Evolutionary conservation across 2,329 filamentous ascomycete species (phyloP).

Genomic region (Botrytis tulipae): DNA sequence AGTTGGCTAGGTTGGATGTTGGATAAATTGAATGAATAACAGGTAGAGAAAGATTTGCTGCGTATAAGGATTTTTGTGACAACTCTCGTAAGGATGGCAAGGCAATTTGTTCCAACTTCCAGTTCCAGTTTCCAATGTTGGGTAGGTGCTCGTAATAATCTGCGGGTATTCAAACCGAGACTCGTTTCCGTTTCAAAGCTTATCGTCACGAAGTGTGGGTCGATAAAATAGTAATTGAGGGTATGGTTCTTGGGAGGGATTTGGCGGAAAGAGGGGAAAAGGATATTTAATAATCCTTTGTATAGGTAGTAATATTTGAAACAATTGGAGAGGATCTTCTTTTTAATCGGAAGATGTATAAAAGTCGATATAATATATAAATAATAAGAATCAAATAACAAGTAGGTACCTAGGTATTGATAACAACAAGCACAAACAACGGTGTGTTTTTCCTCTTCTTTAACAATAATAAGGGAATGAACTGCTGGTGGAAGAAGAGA

Average conservation of each 20-base stretch:
- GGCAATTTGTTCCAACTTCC: background rate
- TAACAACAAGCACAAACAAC: background rate
- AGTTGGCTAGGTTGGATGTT: background rate
- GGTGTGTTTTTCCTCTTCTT: background rate
- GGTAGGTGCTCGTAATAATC: constrained; percentile 15
- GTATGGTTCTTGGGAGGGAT: background rate
- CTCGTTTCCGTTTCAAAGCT: constrained; percentile 21
- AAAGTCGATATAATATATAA: background rate
- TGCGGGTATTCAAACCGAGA: constrained; percentile 20
- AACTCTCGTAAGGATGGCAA: background rate
- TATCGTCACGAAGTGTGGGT: constrained; percentile 18
- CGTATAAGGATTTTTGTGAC: background rate
- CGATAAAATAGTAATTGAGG: constrained; percentile 10
- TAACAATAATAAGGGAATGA: background rate
- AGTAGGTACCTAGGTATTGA: background rate
- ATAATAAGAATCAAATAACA: background rate
- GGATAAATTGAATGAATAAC: background rate
- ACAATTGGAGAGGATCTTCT: background rate
- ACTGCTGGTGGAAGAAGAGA: background rate
- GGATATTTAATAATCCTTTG: background rate
- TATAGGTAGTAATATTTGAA: background rate
- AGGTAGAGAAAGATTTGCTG: background rate
- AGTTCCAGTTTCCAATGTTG: background rate
- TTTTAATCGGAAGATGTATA: background rate
- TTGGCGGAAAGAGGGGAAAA: background rate